These are phyloP conservation scores for Acanthamoeba comandoni DNA, from an alignment of 208 protist species.

Conservation along the genomic window DNA sequence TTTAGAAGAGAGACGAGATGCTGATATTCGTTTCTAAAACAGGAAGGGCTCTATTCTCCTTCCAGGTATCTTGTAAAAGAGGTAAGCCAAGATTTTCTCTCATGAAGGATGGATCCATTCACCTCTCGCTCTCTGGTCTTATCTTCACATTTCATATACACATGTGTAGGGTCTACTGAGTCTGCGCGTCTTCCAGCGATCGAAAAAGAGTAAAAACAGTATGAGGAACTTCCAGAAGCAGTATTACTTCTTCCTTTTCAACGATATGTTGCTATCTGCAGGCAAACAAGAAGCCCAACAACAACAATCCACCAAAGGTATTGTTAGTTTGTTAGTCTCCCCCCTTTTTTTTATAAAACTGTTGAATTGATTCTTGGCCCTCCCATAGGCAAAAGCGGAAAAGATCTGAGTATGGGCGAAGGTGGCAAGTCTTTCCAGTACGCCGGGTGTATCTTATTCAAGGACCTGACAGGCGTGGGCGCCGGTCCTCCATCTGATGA, in stretches of 20 bases:
- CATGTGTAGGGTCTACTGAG: background rate
- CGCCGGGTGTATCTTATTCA: conserved; percentile 7
- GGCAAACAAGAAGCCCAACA: conserved; percentile 11
- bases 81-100: background rate
- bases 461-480: conserved; percentile 19
- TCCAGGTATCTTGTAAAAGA: background rate
- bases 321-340: background rate
- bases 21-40: too few species aligned
- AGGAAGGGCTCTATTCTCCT: conserved; percentile 36
- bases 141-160: background rate
- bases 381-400: background rate
- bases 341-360: background rate
- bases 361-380: too few species aligned
- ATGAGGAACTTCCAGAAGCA: conserved; percentile 28
- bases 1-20: too few species aligned
- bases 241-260: conserved; percentile 73
- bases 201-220: background rate
- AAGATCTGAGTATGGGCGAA: conserved; percentile 1
- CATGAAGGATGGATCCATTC: background rate
- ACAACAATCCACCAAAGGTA: conserved; percentile 24
- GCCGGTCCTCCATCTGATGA: conserved; percentile 4
- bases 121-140: background rate
- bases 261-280: conserved; percentile 30
- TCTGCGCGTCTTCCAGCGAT: background rate
- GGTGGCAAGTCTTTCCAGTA: conserved; percentile 42